Evolutionary conservation across 495 filamentous ascomycete species (phyloP).

Genomic region (Bathelium albidoporum): DNA sequence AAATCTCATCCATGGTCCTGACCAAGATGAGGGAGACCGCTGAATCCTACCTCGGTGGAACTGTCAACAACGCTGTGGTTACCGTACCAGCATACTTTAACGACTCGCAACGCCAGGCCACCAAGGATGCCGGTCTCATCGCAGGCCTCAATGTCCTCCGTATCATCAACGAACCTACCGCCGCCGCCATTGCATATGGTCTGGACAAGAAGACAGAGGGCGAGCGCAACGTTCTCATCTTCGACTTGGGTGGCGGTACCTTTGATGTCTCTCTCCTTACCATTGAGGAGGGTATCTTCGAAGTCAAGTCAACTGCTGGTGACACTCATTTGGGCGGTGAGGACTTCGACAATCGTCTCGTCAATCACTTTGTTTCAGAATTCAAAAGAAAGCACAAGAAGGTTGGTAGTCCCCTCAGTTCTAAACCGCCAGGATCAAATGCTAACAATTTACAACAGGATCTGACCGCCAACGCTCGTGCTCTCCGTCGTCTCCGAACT

Average conservation of each 20-base stretch:
- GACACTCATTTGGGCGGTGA: slow-evolving; percentile 98
- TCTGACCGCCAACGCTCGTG: slow-evolving; percentile 81
- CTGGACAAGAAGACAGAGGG: slow-evolving; percentile 93
- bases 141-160: slow-evolving; percentile 95
- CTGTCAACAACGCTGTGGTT: slow-evolving; percentile 95
- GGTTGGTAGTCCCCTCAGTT: slow-evolving; percentile 14
- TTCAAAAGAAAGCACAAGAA: slow-evolving; percentile 88
- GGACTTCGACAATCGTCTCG: slow-evolving; percentile 96
- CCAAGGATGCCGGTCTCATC: slow-evolving; percentile 97
- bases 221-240: slow-evolving; percentile 98
- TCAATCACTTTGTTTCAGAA: slow-evolving; percentile 91
- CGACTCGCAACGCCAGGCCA: slow-evolving; percentile 97
- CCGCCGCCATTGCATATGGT: slow-evolving; percentile 95
- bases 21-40: slow-evolving; percentile 90
- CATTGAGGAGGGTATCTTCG: slow-evolving; percentile 99
- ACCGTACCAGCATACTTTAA: slow-evolving; percentile 99
- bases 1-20: slow-evolving; percentile 43
- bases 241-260: slow-evolving; percentile 98
- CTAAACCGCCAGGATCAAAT: slow-evolving; percentile 6
- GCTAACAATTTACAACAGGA: slow-evolving; percentile 39
- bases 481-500: slow-evolving; percentile 92
- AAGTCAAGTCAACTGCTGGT: slow-evolving; percentile 96
- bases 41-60: slow-evolving; percentile 90
- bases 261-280: slow-evolving; percentile 99
- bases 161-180: slow-evolving; percentile 99